Evolutionary conservation across 1,139 yeast genomes (phyloP).

Genomic region (Candida tetrigidarum): DNA sequence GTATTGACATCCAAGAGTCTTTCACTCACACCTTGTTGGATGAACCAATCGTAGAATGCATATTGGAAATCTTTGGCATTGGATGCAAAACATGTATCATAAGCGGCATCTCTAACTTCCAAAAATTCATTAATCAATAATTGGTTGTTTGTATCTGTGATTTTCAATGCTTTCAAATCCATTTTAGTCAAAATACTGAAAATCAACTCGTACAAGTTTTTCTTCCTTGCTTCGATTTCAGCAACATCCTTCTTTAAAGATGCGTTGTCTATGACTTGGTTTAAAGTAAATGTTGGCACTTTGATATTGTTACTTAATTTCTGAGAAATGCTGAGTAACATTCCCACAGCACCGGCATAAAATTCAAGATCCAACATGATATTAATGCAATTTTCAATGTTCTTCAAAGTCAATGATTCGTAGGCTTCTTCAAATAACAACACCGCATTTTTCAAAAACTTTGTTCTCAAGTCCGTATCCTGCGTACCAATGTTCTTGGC

Average conservation of each 20-base stretch:
- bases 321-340: slow-evolving; percentile 76
- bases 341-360: slow-evolving; percentile 85
- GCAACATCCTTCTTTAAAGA: slow-evolving; percentile 15
- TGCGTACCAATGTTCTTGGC: slow-evolving; percentile 77
- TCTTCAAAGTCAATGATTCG: slow-evolving; percentile 76
- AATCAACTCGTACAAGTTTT: slow-evolving; percentile 68
- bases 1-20: slow-evolving; percentile 80
- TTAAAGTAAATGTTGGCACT: slow-evolving; percentile 12
- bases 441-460: slow-evolving; percentile 76
- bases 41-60: slow-evolving; percentile 92
- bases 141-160: slow-evolving; percentile 48
- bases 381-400: slow-evolving; percentile 77
- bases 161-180: slow-evolving; percentile 66
- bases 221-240: slow-evolving; percentile 37
- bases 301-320: slow-evolving; percentile 52
- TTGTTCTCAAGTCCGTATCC: slow-evolving; percentile 71
- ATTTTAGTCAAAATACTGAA: slow-evolving; percentile 75
- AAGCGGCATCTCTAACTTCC: slow-evolving; percentile 71
- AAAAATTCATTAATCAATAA: slow-evolving; percentile 56
- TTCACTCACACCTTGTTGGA: slow-evolving; percentile 75
- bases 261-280: slow-evolving; percentile 15
- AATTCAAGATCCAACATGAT: slow-evolving; percentile 80
- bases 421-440: slow-evolving; percentile 80
- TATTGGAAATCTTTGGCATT: slow-evolving; percentile 86
- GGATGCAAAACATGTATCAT: slow-evolving; percentile 72